phyloP scores from a whole-genome alignment of 2,329 filamentous ascomycete genomes.

The Ascochyta viciae-villosae region DNA sequence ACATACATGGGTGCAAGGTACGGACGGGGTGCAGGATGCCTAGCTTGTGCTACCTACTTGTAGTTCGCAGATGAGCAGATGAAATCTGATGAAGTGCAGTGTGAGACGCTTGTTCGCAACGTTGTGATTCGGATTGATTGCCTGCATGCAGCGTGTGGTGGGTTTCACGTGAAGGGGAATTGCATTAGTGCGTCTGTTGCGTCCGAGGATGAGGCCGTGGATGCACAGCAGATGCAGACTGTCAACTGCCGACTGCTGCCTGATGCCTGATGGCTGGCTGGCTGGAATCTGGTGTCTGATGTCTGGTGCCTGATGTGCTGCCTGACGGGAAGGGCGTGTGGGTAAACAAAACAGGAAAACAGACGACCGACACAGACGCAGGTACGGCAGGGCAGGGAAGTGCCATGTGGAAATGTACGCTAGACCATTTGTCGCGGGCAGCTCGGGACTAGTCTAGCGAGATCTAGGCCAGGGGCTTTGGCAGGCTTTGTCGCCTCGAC shows the following conservation, averaged over 20 bases:
- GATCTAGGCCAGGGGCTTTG: slow-evolving; percentile 16
- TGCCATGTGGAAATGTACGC: slow-evolving; percentile 9
- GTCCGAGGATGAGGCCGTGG: background rate
- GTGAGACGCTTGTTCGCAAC: background rate
- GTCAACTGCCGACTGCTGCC: too few species aligned
- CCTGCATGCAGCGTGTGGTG: background rate
- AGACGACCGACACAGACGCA: background rate
- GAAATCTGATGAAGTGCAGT: too few species aligned
- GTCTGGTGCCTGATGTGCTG: too few species aligned
- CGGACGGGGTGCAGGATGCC: too few species aligned
- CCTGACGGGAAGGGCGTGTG: too few species aligned
- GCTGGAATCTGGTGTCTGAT: too few species aligned
- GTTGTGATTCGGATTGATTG: background rate
- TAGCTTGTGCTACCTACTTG: too few species aligned
- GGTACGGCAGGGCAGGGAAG: slow-evolving; percentile 9
- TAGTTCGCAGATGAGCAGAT: too few species aligned
- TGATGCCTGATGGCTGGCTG: too few species aligned
- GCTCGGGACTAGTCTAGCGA: background rate
- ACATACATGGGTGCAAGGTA: too few species aligned
- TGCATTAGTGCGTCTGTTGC: background rate
- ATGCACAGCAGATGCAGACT: background rate
- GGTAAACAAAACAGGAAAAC: slow-evolving; percentile 1
- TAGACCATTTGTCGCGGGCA: background rate
- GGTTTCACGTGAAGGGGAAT: background rate
- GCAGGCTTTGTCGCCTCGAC: background rate